Evolutionary conservation across 192 early-diverging fungal species (phyloP).

Genomic region (Coemansia pectinata): DNA sequence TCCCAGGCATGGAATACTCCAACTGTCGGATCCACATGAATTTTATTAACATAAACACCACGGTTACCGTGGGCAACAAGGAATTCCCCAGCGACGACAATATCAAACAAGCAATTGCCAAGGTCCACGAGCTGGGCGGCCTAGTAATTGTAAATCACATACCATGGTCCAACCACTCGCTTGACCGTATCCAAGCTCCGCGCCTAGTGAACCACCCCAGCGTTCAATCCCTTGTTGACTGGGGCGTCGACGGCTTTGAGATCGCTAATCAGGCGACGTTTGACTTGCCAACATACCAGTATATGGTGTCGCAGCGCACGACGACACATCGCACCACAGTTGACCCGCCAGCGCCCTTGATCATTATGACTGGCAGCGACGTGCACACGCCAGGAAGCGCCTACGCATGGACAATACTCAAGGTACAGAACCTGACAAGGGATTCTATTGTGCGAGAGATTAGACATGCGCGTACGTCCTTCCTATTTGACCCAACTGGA

Average conservation of each 20-base stretch:
- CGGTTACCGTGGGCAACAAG: constrained; percentile 46
- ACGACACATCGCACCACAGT: background rate
- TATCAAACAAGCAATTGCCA: constrained; percentile 58
- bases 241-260: constrained; percentile 77
- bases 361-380: constrained; percentile 68
- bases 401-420: constrained; percentile 66
- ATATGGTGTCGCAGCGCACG: constrained; percentile 14
- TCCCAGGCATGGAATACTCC: constrained; percentile 71
- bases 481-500: constrained; percentile 68
- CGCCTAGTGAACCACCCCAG: constrained; percentile 66
- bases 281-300: constrained; percentile 60
- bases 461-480: constrained; percentile 58
- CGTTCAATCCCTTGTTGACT: constrained; percentile 55
- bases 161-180: constrained; percentile 71
- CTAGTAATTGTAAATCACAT: constrained; percentile 77
- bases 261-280: constrained; percentile 62
- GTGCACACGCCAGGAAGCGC: constrained; percentile 63
- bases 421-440: constrained; percentile 45
- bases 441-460: constrained; percentile 62
- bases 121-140: constrained; percentile 66
- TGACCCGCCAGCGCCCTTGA: constrained; percentile 35
- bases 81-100: constrained; percentile 65
- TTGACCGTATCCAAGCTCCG: constrained; percentile 56
- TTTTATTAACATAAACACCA: constrained; percentile 63
- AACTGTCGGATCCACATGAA: constrained; percentile 75